Percentiles rank a stretch among this genome's conserved stretches.
phyloP scores from a whole-genome alignment of 176 grass and related monocot species.

The Musa schizocarpa region DNA sequence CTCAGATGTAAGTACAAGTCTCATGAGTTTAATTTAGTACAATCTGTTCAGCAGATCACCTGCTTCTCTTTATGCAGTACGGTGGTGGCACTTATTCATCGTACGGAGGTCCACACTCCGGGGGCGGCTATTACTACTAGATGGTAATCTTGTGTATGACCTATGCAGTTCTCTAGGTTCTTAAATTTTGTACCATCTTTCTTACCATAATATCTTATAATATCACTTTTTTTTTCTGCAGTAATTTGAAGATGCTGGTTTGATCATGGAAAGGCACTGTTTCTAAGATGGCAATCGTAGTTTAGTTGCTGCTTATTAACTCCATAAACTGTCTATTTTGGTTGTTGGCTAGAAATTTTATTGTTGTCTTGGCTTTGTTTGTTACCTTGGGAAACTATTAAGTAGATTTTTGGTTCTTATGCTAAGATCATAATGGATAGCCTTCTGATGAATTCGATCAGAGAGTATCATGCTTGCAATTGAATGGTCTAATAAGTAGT shows the following conservation, averaged over 20 bases:
- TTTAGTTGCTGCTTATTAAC: not conserved
- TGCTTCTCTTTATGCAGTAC: slow-evolving; percentile 25
- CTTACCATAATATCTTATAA: not conserved
- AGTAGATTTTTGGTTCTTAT: not conserved
- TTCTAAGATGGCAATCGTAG: not conserved
- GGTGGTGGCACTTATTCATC: slow-evolving; percentile 22
- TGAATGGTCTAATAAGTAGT: not conserved
- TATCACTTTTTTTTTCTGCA: slow-evolving; percentile 3
- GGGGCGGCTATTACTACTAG: slow-evolving; percentile 34
- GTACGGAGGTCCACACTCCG: slow-evolving; percentile 29
- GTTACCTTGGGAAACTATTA: not conserved
- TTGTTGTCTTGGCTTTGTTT: not conserved
- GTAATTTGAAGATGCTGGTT: slow-evolving; percentile 3
- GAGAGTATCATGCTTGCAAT: not conserved
- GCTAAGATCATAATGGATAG: not conserved
- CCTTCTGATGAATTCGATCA: not conserved
- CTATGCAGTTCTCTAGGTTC: not conserved
- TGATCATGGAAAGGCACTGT: not conserved
- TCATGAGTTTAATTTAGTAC: not conserved
- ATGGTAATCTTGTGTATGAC: slow-evolving; percentile 4
- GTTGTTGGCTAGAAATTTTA: not conserved
- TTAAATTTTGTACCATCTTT: not conserved
- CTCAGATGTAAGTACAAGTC: slow-evolving; percentile 30
- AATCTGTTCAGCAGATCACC: slow-evolving; percentile 4
- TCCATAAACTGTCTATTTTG: not conserved